Conservation (phyloP, 2,329 filamentous ascomycete genomes). For the Blastomyces silverae region DNA sequence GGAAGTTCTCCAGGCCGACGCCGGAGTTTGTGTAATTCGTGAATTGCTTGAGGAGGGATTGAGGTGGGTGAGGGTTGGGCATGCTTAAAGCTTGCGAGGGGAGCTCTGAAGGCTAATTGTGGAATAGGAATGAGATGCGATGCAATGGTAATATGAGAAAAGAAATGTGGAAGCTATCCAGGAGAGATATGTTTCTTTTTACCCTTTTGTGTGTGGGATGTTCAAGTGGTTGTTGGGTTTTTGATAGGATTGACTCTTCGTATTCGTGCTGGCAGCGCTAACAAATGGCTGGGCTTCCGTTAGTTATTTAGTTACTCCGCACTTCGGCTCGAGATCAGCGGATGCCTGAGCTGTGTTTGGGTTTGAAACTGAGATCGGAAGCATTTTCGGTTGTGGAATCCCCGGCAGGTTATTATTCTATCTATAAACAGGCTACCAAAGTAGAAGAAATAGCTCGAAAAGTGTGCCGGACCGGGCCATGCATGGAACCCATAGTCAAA, state of each 20-base stretch:
- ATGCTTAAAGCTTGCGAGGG: background rate
- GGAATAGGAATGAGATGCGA: too few relatives aligned
- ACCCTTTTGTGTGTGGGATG: background rate
- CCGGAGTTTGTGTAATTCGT: slow-evolving; percentile 31
- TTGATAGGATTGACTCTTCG: background rate
- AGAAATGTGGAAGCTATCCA: background rate
- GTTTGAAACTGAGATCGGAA: background rate
- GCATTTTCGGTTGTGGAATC: background rate
- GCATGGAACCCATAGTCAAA: background rate
- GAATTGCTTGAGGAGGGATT: slow-evolving; percentile 24
- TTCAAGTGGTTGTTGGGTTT: background rate
- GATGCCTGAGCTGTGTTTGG: background rate
- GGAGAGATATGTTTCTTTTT: background rate
- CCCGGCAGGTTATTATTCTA: background rate
- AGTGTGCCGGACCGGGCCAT: background rate
- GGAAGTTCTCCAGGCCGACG: slow-evolving; percentile 35
- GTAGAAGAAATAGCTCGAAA: background rate
- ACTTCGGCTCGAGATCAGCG: background rate
- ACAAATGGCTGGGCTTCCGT: background rate
- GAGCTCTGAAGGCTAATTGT: too few relatives aligned
- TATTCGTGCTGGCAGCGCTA: background rate
- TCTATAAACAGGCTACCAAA: background rate
- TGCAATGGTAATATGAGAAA: too few relatives aligned
- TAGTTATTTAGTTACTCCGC: background rate
- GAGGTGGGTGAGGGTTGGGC: background rate